Evolutionary conservation across 768 basidiomycete genomes (phyloP), one percentile per base, ranked within the genome.

Genomic region (Russula olivacea): DNA sequence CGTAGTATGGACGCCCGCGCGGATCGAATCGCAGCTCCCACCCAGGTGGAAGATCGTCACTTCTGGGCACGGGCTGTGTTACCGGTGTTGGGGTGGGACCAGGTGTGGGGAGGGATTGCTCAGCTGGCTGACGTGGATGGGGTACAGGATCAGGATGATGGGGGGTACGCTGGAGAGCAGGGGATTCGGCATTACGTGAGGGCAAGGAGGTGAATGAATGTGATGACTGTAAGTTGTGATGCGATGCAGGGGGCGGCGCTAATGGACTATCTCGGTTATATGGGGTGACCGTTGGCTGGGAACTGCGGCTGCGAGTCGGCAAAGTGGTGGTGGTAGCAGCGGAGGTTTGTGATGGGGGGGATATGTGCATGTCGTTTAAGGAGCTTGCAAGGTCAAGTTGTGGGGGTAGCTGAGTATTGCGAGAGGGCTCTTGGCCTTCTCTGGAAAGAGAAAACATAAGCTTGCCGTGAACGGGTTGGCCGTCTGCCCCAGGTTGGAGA

Each of bases 21-120:
- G 79, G 77, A 71, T 93, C 92, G 52, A 80, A 76, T 34, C 93
- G 84, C 63, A 90, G 81, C 72, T 95, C 93, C 91, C 91, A 95
- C 5, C 91, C 90, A 25, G 77, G 72, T 0, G 92, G 91, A 38
- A 95, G 77, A 21, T 84, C 81, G 52, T 82, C 78, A 67, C 88
- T 86, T 58, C 87, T 83, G 66, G 62, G 51, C 8, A 21, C 28
- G 5, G 62, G 45, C 9, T 19, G 62, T 41, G 38, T 3, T 25
- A 76, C 74, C 5, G 77, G 75, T 14, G 45, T 4, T 45, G 43
- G 11, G 36, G 55, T 30, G 28, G 64, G 30, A 1, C 32, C 30
- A 25, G 66, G 45, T 43, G 60, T 52, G 7, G 51, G 17, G 28
- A 47, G 67, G 62, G 28, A 45, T 48, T 40, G 59, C 19, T 58